Evolutionary conservation across 177 flowering plant genomes (phyloP).

Genomic region (Tripterygium wilfordii): DNA sequence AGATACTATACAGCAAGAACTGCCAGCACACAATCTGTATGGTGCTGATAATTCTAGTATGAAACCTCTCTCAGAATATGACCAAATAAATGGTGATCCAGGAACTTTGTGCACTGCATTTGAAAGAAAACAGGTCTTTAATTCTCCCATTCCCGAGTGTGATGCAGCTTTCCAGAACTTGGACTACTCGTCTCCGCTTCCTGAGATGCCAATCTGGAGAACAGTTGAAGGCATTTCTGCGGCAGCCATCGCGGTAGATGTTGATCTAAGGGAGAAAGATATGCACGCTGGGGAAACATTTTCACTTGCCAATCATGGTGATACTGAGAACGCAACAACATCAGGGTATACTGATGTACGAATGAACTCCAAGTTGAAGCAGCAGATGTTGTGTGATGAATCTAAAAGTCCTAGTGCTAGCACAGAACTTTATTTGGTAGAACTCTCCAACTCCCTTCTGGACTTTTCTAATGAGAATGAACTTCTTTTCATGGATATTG

Average conservation of each 20-base stretch:
- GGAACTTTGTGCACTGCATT: constrained; percentile 25
- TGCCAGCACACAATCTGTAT: constrained; percentile 22
- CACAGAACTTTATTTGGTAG: constrained; percentile 39
- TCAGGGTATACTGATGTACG: constrained; percentile 25
- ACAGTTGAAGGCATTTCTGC: constrained; percentile 36
- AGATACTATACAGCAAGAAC: constrained; percentile 20
- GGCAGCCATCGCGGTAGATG: constrained; percentile 31
- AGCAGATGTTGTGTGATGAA: constrained; percentile 20
- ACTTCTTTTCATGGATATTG: constrained; percentile 39
- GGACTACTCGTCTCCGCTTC: constrained; percentile 45
- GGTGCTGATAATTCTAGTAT: too few species aligned
- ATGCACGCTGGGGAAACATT: constrained; percentile 14
- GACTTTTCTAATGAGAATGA: constrained; percentile 55
- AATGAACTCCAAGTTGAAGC: constrained; percentile 24
- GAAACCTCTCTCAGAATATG: too few species aligned
- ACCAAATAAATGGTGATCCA: constrained; percentile 15
- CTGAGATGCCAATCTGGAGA: constrained; percentile 50
- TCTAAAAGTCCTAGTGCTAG: constrained; percentile 17
- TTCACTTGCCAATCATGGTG: constrained; percentile 19
- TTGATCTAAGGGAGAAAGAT: constrained; percentile 20
- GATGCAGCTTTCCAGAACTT: constrained; percentile 36
- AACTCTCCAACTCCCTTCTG: constrained; percentile 49
- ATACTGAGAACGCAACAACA: constrained; percentile 18
- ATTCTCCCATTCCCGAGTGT: constrained; percentile 43
- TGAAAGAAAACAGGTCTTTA: constrained; percentile 30